phyloP scores from a whole-genome alignment of 2,329 filamentous ascomycete species.

The Onygenales sp. region DNA sequence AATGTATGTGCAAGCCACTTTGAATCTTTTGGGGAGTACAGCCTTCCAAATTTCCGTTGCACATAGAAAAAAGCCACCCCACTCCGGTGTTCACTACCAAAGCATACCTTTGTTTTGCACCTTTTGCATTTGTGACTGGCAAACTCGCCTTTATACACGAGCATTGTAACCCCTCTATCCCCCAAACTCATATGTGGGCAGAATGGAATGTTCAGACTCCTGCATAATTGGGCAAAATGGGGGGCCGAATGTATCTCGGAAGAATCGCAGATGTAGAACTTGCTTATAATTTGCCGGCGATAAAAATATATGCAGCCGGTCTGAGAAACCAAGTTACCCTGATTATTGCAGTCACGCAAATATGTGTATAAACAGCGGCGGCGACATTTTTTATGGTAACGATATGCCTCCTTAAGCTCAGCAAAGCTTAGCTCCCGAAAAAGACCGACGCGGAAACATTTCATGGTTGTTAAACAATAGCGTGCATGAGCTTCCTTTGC shows the following conservation, averaged over 20 bases:
- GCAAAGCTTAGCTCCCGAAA: slow-evolving; percentile 1
- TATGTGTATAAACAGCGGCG: not conserved
- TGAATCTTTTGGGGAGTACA: not conserved
- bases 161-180: not conserved
- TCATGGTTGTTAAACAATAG: slow-evolving; percentile 1
- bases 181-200: slow-evolving; percentile 1
- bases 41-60: not conserved
- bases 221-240: slow-evolving; percentile 1
- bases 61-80: not conserved
- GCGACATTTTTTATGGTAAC: not conserved
- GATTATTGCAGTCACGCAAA: not conserved
- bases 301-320: not conserved
- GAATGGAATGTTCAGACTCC: slow-evolving; percentile 1
- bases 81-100: not conserved
- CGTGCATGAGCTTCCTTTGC: not conserved
- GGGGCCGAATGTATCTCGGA: not conserved
- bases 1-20: slow-evolving; percentile 2
- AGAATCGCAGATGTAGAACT: not conserved
- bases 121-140: not conserved
- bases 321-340: not conserved
- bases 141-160: not conserved
- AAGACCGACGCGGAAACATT: not conserved
- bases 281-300: not conserved
- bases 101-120: not conserved
- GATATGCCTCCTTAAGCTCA: not conserved